These are phyloP conservation scores for Bimuria novae-zelandiae DNA, from an alignment of 2,329 filamentous ascomycete species.

Conservation along the genomic window DNA sequence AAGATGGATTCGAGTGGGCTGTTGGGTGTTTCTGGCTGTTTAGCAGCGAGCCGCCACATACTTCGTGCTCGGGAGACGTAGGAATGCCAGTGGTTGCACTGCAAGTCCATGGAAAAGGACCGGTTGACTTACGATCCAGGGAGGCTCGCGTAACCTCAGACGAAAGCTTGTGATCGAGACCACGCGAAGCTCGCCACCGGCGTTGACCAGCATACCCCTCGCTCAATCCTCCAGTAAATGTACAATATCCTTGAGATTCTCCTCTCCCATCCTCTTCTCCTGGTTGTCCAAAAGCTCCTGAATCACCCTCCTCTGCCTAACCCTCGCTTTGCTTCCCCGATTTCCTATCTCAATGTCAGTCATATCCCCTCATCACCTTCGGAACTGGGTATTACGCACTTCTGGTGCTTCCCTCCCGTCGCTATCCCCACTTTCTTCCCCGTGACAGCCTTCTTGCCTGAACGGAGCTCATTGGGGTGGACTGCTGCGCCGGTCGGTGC, in stretches of 20 bases:
- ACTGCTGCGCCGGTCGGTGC: slow-evolving; percentile 39
- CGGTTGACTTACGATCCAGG: slow-evolving; percentile 9
- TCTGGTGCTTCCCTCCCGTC: too few species aligned
- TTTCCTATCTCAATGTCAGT: slow-evolving; percentile 52
- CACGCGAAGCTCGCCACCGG: background rate
- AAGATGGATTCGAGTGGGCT: background rate
- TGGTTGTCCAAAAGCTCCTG: slow-evolving; percentile 67
- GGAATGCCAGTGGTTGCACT: slow-evolving; percentile 7
- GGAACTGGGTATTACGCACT: slow-evolving; percentile 60
- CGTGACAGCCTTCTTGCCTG: slow-evolving; percentile 47
- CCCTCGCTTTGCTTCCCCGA: slow-evolving; percentile 73
- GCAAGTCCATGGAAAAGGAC: background rate
- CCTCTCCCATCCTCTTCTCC: slow-evolving; percentile 59
- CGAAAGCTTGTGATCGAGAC: slow-evolving; percentile 4
- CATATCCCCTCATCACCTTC: slow-evolving; percentile 52
- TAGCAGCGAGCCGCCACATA: slow-evolving; percentile 9
- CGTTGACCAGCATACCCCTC: background rate
- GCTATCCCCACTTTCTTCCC: slow-evolving; percentile 22
- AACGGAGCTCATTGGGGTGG: slow-evolving; percentile 41
- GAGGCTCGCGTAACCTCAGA: slow-evolving; percentile 7
- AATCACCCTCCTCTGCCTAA: slow-evolving; percentile 69
- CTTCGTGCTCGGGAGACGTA: slow-evolving; percentile 1
- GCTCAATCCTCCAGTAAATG: slow-evolving; percentile 60
- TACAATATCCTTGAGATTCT: slow-evolving; percentile 76
- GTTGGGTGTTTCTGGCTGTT: background rate